Base-by-base conservation (phyloP, 768 basidiomycete species). In the Rhodotorula sphaerocarpa region DNA sequence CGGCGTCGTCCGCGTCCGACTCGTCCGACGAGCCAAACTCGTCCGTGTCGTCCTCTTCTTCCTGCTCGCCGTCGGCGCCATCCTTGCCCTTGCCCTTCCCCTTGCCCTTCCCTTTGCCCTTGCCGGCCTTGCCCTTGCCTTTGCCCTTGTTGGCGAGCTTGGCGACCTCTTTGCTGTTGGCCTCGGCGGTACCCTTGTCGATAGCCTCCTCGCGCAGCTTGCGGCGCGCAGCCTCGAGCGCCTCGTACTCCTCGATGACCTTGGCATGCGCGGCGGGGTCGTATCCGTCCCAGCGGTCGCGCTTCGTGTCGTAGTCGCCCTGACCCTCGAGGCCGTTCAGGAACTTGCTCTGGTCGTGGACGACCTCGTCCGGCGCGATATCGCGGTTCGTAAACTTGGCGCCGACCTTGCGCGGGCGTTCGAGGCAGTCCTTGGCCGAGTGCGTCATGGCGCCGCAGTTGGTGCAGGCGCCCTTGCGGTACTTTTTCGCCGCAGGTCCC, bases 211-310 rank as follows among this genome's bases (percentile, higher is more conserved):
- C 95, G 60, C 92, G 79, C 69, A 89, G 73, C 77, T 87, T 90
- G 78, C 91, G 85, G 70, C 93, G 79, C 27, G 89, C 91, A 54
- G 84, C 84, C 74, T 99, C 95, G 55, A 93, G 77, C 16, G 91
- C 93, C 42, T 85, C 86, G 74, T 97, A 93, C 77, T 97, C 93
- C 7, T 93, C 88, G 70, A 95, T 88, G 31, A 96, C 84, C 69
- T 76, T 80, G 74, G 84, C 84, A 76, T 97, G 89, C 70, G 87
- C 86, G 9, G 86, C 78, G 12, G 90, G 81, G 73, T 99, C 90
- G 75, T 97, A 99, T 7, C 95, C 95, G 74, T 96, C 97, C 91
- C 95, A 99, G 57, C 95, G 79, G 75, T 99, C 95, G 41, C 95
- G 83, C 77, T 99, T 99, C 31, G 89, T 89, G 66, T 87, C 95